Base-by-base conservation (phyloP, 768 basidiomycete species). In the Agrocybe pediades region DNA sequence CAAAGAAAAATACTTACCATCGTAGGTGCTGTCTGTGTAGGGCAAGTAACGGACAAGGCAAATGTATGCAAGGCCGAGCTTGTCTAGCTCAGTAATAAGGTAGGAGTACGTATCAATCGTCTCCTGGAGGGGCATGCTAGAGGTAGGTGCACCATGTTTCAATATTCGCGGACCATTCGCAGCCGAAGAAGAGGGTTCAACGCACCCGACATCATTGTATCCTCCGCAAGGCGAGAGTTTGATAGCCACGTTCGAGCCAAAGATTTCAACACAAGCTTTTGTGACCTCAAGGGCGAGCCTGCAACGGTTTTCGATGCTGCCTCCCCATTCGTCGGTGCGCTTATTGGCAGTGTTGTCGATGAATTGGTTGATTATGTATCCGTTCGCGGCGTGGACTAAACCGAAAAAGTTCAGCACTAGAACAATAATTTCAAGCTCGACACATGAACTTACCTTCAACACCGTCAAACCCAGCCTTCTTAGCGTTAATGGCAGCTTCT, bases 241-340 rank as follows among this genome's bases (percentile, higher is more conserved):
- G 44, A 82, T 55, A 2, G 70, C 73, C 20, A 80, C 76, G n/a
- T 79, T 75, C 9, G 65, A 54, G 1, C 80, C 80, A 54, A 75
- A 80, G 40, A 82, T 69, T n/a, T 71, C 69, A 2, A 57, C 58
- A 15, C 69, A 54, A 3, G 72, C 78, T 49, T 80, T 77, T n/a
- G 83, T 61, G 42, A 81, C 71, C 62, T 84, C 80, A 3, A 83
- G 70, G 0, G 70, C 71, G 62, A 87, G 85, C 6, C 81, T 70
- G 2, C 75, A 65, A 17, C 85, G 76, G 62, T 84, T 84, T 64
- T 83, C 80, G 36, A 79, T 54, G 40, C 76, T 78, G 3, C 85
- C 86, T 6, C 86, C 86, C 72, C 80, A 88, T 55, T 75, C 65
- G 66, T 85, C 85, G 13, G 76, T 81, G 21, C 83, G 76, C 41